Evolutionary conservation across 202 grass and related monocot species (phyloP).

Genomic region (Cymbopogon flexuosus): DNA sequence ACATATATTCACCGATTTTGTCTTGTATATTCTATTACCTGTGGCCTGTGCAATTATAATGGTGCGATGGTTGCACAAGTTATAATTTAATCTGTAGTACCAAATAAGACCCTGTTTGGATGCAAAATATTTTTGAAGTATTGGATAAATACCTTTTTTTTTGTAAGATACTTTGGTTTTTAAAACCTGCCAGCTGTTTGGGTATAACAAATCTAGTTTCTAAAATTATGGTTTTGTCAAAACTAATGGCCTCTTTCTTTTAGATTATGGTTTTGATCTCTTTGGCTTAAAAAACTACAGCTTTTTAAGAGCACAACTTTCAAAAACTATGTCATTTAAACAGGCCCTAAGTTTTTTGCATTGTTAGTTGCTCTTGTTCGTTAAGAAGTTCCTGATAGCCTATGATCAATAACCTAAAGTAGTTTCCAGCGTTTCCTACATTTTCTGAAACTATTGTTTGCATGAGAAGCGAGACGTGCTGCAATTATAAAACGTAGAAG

Average conservation of each 20-base stretch:
- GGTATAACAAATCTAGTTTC: not conserved
- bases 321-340: not conserved
- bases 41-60: slow-evolving; percentile 2
- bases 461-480: not conserved
- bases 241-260: not conserved
- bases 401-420: no score
- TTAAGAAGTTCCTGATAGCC: not conserved
- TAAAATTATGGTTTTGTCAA: not conserved
- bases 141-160: not conserved
- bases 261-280: not conserved
- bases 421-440: no score
- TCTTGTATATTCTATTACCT: slow-evolving; percentile 33
- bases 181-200: not conserved
- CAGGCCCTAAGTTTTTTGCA: not conserved
- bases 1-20: slow-evolving; percentile 28
- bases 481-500: no score
- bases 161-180: not conserved
- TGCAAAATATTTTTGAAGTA: not conserved
- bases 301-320: not conserved
- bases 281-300: not conserved
- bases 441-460: not conserved
- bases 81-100: not conserved
- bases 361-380: not conserved
- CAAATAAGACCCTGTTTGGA: slow-evolving; percentile 5
- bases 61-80: slow-evolving; percentile 17